Conservation (phyloP, 2,329 filamentous ascomycete species). For the Cladobotryum protrusum region DNA sequence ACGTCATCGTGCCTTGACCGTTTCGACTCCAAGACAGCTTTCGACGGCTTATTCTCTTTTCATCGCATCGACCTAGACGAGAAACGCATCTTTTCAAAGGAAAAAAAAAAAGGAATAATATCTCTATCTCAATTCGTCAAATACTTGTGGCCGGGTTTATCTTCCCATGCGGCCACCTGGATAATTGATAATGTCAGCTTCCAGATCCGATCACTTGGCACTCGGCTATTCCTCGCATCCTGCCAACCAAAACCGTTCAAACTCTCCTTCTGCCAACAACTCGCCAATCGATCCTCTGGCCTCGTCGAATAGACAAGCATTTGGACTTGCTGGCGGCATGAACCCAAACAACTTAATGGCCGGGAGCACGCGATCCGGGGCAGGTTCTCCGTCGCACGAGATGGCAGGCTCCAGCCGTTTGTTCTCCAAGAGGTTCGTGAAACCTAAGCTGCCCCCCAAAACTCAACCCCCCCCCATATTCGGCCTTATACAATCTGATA, state of each 20-base stretch:
- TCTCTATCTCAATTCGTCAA: slow-evolving; percentile 4
- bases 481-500: neutral
- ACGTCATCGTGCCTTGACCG: neutral
- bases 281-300: slow-evolving; percentile 71
- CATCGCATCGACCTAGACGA: neutral
- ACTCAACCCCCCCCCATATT: neutral
- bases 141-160: slow-evolving; percentile 14
- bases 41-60: neutral
- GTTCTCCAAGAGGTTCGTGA: slow-evolving; percentile 82
- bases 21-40: neutral
- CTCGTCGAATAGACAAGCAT: slow-evolving; percentile 61
- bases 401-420: slow-evolving; percentile 65
- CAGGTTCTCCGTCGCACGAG: slow-evolving; percentile 95
- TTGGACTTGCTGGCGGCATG: slow-evolving; percentile 60
- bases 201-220: slow-evolving; percentile 79
- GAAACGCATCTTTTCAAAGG: neutral
- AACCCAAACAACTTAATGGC: slow-evolving; percentile 54
- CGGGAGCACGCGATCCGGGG: slow-evolving; percentile 65
- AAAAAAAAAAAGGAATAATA: slow-evolving; percentile 3
- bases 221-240: slow-evolving; percentile 72
- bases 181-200: slow-evolving; percentile 92
- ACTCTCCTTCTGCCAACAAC: slow-evolving; percentile 72
- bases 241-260: slow-evolving; percentile 61
- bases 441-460: slow-evolving; percentile 9
- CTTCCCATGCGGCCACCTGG: slow-evolving; percentile 43